These are phyloP conservation scores for Phytophthora sp. DNA, from an alignment of 352 stramenopile species.

Conservation along the genomic window DNA sequence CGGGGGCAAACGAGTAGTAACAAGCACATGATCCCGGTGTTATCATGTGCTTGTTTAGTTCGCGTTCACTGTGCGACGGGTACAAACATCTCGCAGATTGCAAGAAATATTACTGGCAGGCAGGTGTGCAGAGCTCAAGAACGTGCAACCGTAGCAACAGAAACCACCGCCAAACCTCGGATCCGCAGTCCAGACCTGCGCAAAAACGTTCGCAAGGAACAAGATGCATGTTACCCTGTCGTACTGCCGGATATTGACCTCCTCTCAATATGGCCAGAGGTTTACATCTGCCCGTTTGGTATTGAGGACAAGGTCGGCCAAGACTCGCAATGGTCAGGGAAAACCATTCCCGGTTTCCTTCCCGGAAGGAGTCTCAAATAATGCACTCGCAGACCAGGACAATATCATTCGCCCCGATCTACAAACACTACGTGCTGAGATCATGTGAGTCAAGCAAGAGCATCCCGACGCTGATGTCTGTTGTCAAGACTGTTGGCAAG, in stretches of 20 bases:
- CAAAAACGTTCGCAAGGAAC: conserved; percentile 28
- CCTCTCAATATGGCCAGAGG: conserved; percentile 11
- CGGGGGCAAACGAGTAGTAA: conserved; percentile 19
- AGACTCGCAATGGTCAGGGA: neutral
- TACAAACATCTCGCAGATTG: neutral
- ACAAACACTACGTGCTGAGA: conserved; percentile 4
- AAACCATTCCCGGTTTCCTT: conserved; percentile 32
- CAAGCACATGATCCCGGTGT: conserved; percentile 4
- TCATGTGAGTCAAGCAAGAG: neutral
- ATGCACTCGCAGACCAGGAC: conserved; percentile 8
- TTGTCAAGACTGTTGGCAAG: too few species aligned
- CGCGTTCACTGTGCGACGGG: neutral
- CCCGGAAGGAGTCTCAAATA: conserved; percentile 10
- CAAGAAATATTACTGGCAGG: neutral
- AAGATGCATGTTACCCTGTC: conserved; percentile 9
- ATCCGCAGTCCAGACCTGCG: conserved; percentile 4
- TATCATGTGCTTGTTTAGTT: too few species aligned
- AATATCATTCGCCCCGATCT: neutral
- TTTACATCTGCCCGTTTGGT: conserved; percentile 23
- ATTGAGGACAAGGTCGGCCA: conserved; percentile 25
- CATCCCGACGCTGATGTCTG: neutral
- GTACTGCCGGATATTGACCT: conserved; percentile 14
- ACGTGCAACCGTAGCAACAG: neutral
- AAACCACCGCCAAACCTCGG: conserved; percentile 9
- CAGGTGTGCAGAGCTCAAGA: neutral